Percentiles rank a stretch among this genome's conserved stretches.
These are phyloP conservation scores for Adiantum capillusveneris DNA, from an alignment of 75 land plant genomes.

Conservation along the genomic window DNA sequence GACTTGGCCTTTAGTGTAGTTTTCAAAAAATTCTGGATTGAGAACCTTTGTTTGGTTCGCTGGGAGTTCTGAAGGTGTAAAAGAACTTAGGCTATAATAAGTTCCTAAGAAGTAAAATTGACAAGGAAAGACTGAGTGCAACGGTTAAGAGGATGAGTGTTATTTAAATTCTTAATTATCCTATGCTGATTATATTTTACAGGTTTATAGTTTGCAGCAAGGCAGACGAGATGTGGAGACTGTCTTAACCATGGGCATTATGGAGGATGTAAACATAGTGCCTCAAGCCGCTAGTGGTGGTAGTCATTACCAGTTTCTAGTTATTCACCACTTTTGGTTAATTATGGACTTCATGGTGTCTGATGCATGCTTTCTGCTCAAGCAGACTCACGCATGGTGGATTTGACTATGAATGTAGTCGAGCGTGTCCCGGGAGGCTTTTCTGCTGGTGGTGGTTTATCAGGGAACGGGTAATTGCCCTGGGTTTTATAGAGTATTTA, in stretches of 20 bases:
- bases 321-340: neutral
- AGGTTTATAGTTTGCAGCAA: slow-evolving; percentile 95
- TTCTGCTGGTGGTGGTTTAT: slow-evolving; percentile 95
- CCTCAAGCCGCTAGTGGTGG: slow-evolving; percentile 91
- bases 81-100: too few relatives aligned
- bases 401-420: slow-evolving; percentile 87
- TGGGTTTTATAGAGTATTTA: neutral
- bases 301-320: neutral
- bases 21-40: too few relatives aligned
- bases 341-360: neutral
- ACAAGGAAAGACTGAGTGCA: too few relatives aligned
- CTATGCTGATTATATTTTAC: too few relatives aligned
- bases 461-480: slow-evolving; percentile 71
- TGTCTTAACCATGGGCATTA: slow-evolving; percentile 92
- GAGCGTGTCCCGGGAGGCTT: slow-evolving; percentile 90
- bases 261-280: slow-evolving; percentile 96
- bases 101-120: too few relatives aligned
- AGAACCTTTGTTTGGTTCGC: too few relatives aligned
- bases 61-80: too few relatives aligned
- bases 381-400: slow-evolving; percentile 83
- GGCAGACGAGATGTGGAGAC: slow-evolving; percentile 95
- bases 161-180: too few relatives aligned
- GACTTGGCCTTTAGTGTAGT: too few relatives aligned
- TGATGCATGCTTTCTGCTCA: slow-evolving; percentile 1
- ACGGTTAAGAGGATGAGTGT: too few relatives aligned